These are phyloP conservation scores for Begonia fuchsioides DNA, from an alignment of 306 rosid species.

Conservation along the genomic window DNA sequence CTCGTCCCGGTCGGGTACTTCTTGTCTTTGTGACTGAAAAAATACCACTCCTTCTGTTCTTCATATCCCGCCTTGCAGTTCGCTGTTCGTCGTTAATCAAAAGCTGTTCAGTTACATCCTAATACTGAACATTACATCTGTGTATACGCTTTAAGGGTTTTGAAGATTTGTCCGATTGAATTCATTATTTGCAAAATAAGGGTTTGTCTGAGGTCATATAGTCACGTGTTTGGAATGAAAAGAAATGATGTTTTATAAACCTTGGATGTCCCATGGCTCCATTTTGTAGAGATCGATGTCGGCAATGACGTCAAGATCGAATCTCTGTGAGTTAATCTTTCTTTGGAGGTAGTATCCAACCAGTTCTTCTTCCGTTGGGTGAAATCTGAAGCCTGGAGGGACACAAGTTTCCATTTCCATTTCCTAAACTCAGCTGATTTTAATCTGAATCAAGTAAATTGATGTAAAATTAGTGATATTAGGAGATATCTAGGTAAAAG, in stretches of 20 bases:
- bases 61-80: slow-evolving; percentile 60
- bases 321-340: slow-evolving; percentile 58
- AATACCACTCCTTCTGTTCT: slow-evolving; percentile 82
- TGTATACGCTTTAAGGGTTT: too few relatives aligned
- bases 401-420: slow-evolving; percentile 75
- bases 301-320: slow-evolving; percentile 70
- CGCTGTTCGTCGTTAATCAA: slow-evolving; percentile 14
- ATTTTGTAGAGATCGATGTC: slow-evolving; percentile 84
- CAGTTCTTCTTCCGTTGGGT: slow-evolving; percentile 94
- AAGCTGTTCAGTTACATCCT: too few relatives aligned
- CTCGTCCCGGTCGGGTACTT: slow-evolving; percentile 84
- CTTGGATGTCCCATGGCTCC: slow-evolving; percentile 97
- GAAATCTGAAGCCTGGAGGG: slow-evolving; percentile 93
- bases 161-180: too few relatives aligned
- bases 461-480: too few relatives aligned
- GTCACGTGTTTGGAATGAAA: too few relatives aligned
- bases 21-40: slow-evolving; percentile 86
- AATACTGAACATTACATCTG: too few relatives aligned
- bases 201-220: too few relatives aligned
- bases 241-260: slow-evolving; percentile 17
- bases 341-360: slow-evolving; percentile 82
- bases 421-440: slow-evolving; percentile 11
- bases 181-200: too few relatives aligned
- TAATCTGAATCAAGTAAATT: slow-evolving; percentile 19
- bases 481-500: too few relatives aligned